Evolutionary conservation across 169 alveolate genomes (phyloP).

Genomic region (Plasmodium reichenowi): DNA sequence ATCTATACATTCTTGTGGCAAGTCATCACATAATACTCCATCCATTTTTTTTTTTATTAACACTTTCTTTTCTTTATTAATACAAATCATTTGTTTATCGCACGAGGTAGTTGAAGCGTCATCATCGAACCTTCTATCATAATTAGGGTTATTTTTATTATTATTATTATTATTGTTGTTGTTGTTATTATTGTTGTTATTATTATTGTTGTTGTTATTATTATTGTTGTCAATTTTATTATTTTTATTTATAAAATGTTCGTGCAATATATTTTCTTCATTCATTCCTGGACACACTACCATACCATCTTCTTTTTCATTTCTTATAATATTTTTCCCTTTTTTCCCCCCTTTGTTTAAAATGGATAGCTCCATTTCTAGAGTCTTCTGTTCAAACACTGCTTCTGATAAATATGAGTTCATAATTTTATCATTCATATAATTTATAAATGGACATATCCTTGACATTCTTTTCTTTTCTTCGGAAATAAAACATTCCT

Average conservation of each 20-base stretch:
- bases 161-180: too few species aligned
- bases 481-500: too few species aligned
- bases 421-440: background rate
- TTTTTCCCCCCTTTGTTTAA: background rate
- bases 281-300: background rate
- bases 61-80: background rate
- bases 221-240: too few species aligned
- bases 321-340: background rate
- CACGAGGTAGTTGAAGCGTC: background rate
- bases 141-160: background rate
- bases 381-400: background rate
- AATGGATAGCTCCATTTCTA: conserved; percentile 15
- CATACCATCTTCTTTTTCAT: background rate
- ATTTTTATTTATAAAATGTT: background rate
- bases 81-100: background rate
- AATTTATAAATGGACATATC: background rate
- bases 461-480: too few species aligned
- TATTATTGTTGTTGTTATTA: too few species aligned
- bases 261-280: conserved; percentile 16
- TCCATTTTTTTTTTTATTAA: background rate
- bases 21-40: conserved; percentile 18
- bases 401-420: conserved; percentile 1
- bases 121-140: background rate
- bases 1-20: conserved; percentile 25
- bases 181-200: too few species aligned